Evolutionary conservation across 345 rosid species (phyloP), one percentile per base, ranked within the genome.

Genomic region (Zanthoxylum bungeanum): DNA sequence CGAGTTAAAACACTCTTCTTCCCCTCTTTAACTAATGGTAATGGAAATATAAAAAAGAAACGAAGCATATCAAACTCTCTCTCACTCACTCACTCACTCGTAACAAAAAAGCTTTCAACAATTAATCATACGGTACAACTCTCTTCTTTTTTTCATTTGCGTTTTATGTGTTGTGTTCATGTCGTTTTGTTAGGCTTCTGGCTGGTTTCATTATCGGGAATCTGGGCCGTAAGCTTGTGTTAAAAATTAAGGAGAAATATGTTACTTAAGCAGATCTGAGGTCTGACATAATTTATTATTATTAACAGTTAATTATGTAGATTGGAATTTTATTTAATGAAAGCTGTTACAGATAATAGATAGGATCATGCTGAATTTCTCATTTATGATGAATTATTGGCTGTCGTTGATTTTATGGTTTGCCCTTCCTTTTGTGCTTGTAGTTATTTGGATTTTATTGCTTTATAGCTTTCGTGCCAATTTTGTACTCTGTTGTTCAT

Each of bases 251-350:
- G 9, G 8, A 1, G 9, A 9, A 9, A 7, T 7, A 34, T 33
- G 21, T 8, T 21, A n/a, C 24, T 27, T 17, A 37, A 36, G 31
- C n/a, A 52, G 69, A 72, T 72, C 69, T 72, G 75, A 60, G 22
- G 9, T 36, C 55, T 27, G 64, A 30, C 57, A n/a, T 14, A 44
- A 16, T 44, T 44, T 44, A 44, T 14, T n/a, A n/a, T n/a, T n/a
- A n/a, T n/a, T n/a, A n/a, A n/a, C n/a, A n/a, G n/a, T n/a, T n/a
- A n/a, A n/a, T n/a, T n/a, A n/a, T n/a, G n/a, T n/a, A n/a, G n/a
- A n/a, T n/a, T n/a, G n/a, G n/a, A n/a, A n/a, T n/a, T n/a, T n/a
- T n/a, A n/a, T n/a, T n/a, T n/a, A n/a, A n/a, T n/a, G n/a, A n/a
- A n/a, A n/a, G n/a, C n/a, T n/a, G n/a, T n/a, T n/a, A n/a, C n/a